Percentiles rank a stretch among this genome's conserved stretches.
Conservation (phyloP, 2,329 filamentous ascomycete genomes). For the Colletotrichum nymphaeae region DNA sequence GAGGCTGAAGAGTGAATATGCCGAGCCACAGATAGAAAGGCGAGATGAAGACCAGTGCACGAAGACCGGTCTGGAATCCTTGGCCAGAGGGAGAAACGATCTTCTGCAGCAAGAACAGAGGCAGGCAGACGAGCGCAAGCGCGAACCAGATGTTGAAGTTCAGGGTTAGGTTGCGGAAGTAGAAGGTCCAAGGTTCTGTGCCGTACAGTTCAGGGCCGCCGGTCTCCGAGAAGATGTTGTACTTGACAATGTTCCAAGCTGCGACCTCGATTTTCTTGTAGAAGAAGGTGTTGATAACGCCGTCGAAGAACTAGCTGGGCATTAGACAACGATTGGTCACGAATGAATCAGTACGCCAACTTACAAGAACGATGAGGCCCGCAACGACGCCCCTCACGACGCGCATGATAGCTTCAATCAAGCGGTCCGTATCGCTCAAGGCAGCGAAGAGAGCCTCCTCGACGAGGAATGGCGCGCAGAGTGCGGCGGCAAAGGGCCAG, state of each 20-base stretch:
- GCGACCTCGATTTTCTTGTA: slow-evolving; percentile 84
- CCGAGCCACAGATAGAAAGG: slow-evolving; percentile 96
- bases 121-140: slow-evolving; percentile 79
- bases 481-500: slow-evolving; percentile 92
- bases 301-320: slow-evolving; percentile 70
- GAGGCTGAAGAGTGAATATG: slow-evolving; percentile 92
- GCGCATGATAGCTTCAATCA: slow-evolving; percentile 70
- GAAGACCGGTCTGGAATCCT: slow-evolving; percentile 76
- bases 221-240: slow-evolving; percentile 89
- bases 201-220: slow-evolving; percentile 94
- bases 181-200: slow-evolving; percentile 97
- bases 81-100: slow-evolving; percentile 69
- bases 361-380: slow-evolving; percentile 76
- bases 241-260: slow-evolving; percentile 92
- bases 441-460: slow-evolving; percentile 76
- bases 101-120: slow-evolving; percentile 81
- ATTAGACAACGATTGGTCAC: slow-evolving; percentile 31
- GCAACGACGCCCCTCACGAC: slow-evolving; percentile 75
- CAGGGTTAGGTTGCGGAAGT: slow-evolving; percentile 87
- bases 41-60: slow-evolving; percentile 80
- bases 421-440: slow-evolving; percentile 66
- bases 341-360: slow-evolving; percentile 43
- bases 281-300: slow-evolving; percentile 82
- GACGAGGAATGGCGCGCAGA: slow-evolving; percentile 82
- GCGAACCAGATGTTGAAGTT: slow-evolving; percentile 98